Conservation (phyloP, 805 yeast genomes). For the Saccharomyces jurei region DNA sequence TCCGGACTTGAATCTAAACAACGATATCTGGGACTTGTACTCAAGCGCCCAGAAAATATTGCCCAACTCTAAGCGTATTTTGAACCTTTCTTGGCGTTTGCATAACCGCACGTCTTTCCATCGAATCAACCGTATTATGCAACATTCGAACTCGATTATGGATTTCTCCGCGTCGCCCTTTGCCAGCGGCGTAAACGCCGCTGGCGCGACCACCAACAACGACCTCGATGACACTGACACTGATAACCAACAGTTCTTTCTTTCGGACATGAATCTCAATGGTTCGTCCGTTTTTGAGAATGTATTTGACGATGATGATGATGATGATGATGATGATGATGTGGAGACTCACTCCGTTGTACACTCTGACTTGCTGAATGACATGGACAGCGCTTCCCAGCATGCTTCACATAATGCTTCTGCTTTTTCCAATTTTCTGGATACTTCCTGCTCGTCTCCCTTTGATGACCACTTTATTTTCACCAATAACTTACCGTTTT, state of each 20-base stretch:
- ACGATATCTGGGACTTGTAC: constrained; percentile 67
- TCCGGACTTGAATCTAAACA: background rate
- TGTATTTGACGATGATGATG: background rate
- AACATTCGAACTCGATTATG: background rate
- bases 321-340: background rate
- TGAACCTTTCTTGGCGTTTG: constrained; percentile 73
- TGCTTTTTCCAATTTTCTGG: background rate
- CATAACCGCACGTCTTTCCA: constrained; percentile 1
- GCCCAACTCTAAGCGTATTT: constrained; percentile 71
- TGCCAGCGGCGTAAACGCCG: constrained; percentile 3
- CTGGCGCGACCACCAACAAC: background rate
- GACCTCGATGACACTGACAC: constrained; percentile 1
- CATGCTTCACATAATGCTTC: background rate
- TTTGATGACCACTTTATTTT: background rate
- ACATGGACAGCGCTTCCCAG: background rate
- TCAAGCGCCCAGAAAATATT: constrained; percentile 63
- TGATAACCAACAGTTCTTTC: constrained; percentile 1
- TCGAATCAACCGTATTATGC: background rate
- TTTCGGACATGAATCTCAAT: background rate
- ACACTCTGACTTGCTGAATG: background rate
- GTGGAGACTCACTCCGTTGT: background rate
- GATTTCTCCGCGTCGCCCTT: background rate
- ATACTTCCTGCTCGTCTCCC: background rate
- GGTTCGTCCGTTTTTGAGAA: background rate
- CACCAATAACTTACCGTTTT: background rate